phyloP scores from a whole-genome alignment of 2,329 filamentous ascomycete genomes.

The Coniella lustricola region DNA sequence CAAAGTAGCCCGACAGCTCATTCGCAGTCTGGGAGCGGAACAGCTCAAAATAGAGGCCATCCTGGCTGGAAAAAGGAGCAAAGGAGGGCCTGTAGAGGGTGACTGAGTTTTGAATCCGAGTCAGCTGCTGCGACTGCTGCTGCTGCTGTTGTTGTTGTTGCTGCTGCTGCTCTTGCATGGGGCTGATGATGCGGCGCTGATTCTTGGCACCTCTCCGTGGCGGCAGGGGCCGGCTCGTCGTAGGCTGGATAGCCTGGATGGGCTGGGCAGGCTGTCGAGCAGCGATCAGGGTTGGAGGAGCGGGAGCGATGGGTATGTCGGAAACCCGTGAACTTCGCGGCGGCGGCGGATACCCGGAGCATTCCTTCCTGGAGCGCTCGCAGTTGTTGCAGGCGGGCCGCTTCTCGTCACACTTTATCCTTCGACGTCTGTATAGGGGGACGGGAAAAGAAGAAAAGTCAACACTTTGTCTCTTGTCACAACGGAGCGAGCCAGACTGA shows the following conservation, averaged over 20 bases:
- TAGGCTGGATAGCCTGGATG: slow-evolving; percentile 18
- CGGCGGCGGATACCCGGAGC: slow-evolving; percentile 56
- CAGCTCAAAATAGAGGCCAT: slow-evolving; percentile 54
- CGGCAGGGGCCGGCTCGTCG: slow-evolving; percentile 16
- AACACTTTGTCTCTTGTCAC: not conserved
- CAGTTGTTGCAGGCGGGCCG: slow-evolving; percentile 56
- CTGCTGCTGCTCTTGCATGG: slow-evolving; percentile 11
- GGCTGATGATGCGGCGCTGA: slow-evolving; percentile 32
- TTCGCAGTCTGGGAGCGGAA: slow-evolving; percentile 55
- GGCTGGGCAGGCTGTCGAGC: not conserved
- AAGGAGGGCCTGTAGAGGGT: slow-evolving; percentile 37
- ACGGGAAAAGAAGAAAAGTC: slow-evolving; percentile 11
- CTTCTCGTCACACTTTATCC: slow-evolving; percentile 61
- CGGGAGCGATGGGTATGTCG: slow-evolving; percentile 43
- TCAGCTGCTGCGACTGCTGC: not conserved
- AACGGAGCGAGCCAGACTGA: slow-evolving; percentile 5
- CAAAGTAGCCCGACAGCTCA: slow-evolving; percentile 61
- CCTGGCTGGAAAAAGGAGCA: slow-evolving; percentile 43
- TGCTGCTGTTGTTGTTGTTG: slow-evolving; percentile 4
- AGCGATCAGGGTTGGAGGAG: slow-evolving; percentile 22
- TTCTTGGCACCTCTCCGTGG: slow-evolving; percentile 18
- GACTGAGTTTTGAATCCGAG: slow-evolving; percentile 17
- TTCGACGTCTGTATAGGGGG: slow-evolving; percentile 39
- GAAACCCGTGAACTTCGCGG: slow-evolving; percentile 38
- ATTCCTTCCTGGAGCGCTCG: slow-evolving; percentile 49